Conservation (phyloP, 2,329 filamentous ascomycete genomes). For the Aureobasidium sp. region DNA sequence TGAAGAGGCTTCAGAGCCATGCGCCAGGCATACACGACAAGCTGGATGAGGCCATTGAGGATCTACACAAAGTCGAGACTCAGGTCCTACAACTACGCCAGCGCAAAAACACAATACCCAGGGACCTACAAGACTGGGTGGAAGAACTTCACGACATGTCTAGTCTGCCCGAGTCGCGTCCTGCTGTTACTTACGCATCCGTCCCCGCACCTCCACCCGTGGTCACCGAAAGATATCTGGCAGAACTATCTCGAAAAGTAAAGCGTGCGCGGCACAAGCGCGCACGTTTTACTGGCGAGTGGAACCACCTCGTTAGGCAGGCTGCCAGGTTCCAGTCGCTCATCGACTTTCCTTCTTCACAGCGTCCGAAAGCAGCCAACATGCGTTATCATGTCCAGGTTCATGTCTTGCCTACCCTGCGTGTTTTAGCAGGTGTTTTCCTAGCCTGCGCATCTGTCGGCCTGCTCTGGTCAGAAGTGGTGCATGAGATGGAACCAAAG, state of each 20-base stretch:
- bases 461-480: constrained; percentile 88
- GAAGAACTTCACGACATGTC: constrained; percentile 81
- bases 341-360: constrained; percentile 73
- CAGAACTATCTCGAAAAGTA: constrained; percentile 77
- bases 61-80: constrained; percentile 71
- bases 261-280: constrained; percentile 76
- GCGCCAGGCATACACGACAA: constrained; percentile 81
- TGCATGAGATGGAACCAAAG: constrained; percentile 68
- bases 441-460: constrained; percentile 69
- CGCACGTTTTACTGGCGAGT: constrained; percentile 75
- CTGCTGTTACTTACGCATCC: constrained; percentile 16
- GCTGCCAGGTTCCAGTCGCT: constrained; percentile 73
- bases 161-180: constrained; percentile 56
- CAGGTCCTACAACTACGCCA: constrained; percentile 73
- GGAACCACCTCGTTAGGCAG: constrained; percentile 69
- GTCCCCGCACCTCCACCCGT: constrained; percentile 58
- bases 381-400: constrained; percentile 73
- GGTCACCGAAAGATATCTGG: constrained; percentile 87
- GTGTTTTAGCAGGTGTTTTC: constrained; percentile 58
- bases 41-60: constrained; percentile 74
- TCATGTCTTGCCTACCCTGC: constrained; percentile 62
- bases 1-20: constrained; percentile 68
- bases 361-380: constrained; percentile 61
- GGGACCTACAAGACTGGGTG: constrained; percentile 84
- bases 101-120: constrained; percentile 70